phyloP scores from a whole-genome alignment of 208 protist genomes.

The Vickermania ingenoplastis region DNA sequence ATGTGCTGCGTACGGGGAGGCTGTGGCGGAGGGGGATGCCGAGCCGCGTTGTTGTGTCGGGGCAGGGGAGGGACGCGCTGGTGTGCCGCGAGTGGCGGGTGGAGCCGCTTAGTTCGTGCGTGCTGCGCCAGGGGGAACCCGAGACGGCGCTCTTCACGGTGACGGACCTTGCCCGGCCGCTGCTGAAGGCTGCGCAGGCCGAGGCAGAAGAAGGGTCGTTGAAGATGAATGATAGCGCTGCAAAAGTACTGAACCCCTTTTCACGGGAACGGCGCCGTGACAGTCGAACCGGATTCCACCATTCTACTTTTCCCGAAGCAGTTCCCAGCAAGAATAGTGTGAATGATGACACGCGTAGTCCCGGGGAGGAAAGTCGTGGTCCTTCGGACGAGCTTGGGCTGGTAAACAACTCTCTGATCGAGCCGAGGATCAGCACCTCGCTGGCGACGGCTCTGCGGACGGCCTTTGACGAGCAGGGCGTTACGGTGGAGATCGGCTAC shows the following conservation, averaged over 20 bases:
- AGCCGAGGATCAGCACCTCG: background rate
- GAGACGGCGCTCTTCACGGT: conserved; percentile 9
- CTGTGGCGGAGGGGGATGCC: background rate
- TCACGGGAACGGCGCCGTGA: too few species aligned
- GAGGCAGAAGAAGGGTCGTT: too few species aligned
- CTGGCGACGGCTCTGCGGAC: conserved; percentile 3
- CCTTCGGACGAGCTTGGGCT: background rate
- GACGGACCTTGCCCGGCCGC: conserved; percentile 2
- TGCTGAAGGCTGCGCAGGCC: background rate
- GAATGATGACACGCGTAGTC: too few species aligned
- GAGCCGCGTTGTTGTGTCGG: background rate
- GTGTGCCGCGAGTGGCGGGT: background rate
- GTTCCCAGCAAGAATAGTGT: background rate
- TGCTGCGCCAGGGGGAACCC: conserved; percentile 7
- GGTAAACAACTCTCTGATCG: background rate
- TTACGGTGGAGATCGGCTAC: conserved; percentile 13
- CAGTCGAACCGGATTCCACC: too few species aligned
- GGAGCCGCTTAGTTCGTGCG: too few species aligned
- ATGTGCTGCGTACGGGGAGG: conserved; percentile 9
- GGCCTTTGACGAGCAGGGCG: conserved; percentile 14
- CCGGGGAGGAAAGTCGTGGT: too few species aligned
- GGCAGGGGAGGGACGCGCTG: background rate
- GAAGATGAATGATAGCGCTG: background rate
- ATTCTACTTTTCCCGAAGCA: too few species aligned
- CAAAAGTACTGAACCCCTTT: background rate